Base-by-base conservation (phyloP, 306 rosid species). In the Sophora flavescens region DNA sequence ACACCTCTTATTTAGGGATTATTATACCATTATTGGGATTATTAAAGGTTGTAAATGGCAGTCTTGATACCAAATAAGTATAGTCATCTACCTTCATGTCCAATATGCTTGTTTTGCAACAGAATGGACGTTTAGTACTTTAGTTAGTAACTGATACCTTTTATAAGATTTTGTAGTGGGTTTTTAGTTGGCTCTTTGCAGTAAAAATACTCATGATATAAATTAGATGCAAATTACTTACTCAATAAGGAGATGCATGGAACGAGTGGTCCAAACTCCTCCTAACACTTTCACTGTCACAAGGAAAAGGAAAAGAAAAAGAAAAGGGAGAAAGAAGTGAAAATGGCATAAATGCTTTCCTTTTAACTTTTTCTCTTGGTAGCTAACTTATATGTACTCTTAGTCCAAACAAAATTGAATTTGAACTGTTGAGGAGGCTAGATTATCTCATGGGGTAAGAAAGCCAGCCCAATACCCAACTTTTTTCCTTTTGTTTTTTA, bases 331-430 rank as follows among this genome's bases (percentile, higher is more conserved):
- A 52, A 32, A 52, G 56, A 68, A 39, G 52, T 4, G 0, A 65
- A 71, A 18, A 35, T 80, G 56, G 71, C 41, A 74, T 74, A 38
- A 60, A 68, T 80, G 56, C 76, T 74, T 74, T 67, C 51, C 72
- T 74, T 74, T 80, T 50, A 2, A 7, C 76, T 39, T 80, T 58
- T 65, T 59, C 75, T 80, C 47, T 74, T 15, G 68, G 42, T 48
- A 56, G 30, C 35, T 30, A 16, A 68, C 38, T 66, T 33, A 35
- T 9, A 42, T 76, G 30, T 17, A 18, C 16, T 44, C 62, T 60
- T 79, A 78, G 67, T 41, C 78, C 54, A 64, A 72, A 26, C 30
- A 35, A 59, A 67, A 59, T 67, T 74, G 76, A 80, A 80, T 80
- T 77, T 74, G 66, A 74, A 74, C 22, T 57, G 50, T 36, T 28